These are phyloP conservation scores for Penicillium sp. DNA, from an alignment of 2,329 filamentous ascomycete species.

Conservation along the genomic window DNA sequence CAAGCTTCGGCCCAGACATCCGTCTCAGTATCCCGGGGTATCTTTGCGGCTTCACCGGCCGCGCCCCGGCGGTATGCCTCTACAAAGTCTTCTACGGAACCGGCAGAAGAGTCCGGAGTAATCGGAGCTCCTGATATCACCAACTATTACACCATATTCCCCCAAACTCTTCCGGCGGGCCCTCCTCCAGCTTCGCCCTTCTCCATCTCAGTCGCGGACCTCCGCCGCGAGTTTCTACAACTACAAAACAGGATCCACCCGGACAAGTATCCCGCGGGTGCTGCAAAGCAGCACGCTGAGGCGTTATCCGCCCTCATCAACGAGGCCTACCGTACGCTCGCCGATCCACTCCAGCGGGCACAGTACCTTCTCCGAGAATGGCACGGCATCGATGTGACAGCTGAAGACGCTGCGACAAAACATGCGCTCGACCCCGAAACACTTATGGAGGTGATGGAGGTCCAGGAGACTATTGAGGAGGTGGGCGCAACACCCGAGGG, in stretches of 20 bases:
- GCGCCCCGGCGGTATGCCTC: slow-evolving; percentile 18
- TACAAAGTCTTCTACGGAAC: slow-evolving; percentile 10
- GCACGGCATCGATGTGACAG: slow-evolving; percentile 66
- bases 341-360: slow-evolving; percentile 72
- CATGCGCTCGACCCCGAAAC: slow-evolving; percentile 65
- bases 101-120: slow-evolving; percentile 8
- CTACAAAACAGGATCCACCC: slow-evolving; percentile 59
- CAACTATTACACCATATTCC: slow-evolving; percentile 86
- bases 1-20: slow-evolving; percentile 2
- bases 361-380: slow-evolving; percentile 70
- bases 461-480: slow-evolving; percentile 68
- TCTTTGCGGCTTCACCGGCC: neutral
- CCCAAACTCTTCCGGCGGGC: slow-evolving; percentile 66
- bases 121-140: slow-evolving; percentile 33
- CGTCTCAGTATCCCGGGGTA: neutral
- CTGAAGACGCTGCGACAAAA: slow-evolving; percentile 67
- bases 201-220: slow-evolving; percentile 60
- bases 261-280: slow-evolving; percentile 45
- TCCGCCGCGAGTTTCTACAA: slow-evolving; percentile 79
- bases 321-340: slow-evolving; percentile 81
- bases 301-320: slow-evolving; percentile 79
- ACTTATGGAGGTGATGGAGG: slow-evolving; percentile 81
- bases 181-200: slow-evolving; percentile 76
- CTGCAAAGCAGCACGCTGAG: slow-evolving; percentile 60
- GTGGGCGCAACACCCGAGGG: slow-evolving; percentile 46